Percentiles rank a stretch among this genome's conserved stretches.
These are phyloP conservation scores for Suillus subaureus DNA, from an alignment of 768 basidiomycete genomes.

Conservation along the genomic window DNA sequence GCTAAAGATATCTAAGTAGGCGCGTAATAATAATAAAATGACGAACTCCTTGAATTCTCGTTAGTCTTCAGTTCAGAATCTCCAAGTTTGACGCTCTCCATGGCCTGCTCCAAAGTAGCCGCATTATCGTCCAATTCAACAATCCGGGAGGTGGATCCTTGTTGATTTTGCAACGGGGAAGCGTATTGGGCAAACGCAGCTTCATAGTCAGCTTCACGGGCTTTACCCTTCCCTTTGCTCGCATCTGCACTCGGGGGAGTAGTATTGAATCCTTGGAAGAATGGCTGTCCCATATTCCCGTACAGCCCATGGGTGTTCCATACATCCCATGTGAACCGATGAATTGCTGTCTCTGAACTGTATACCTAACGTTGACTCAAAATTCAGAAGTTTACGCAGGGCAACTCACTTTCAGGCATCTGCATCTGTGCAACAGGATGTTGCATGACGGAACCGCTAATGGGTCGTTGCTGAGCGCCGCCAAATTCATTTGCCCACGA, in stretches of 20 bases:
- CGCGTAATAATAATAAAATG: slow-evolving; percentile 10
- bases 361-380: neutral
- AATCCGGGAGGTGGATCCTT: slow-evolving; percentile 47
- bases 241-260: slow-evolving; percentile 24
- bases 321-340: slow-evolving; percentile 37
- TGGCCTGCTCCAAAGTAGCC: slow-evolving; percentile 40
- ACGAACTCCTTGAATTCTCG: slow-evolving; percentile 56
- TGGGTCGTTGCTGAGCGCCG: slow-evolving; percentile 26
- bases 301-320: slow-evolving; percentile 33
- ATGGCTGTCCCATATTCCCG: slow-evolving; percentile 30
- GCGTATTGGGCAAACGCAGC: slow-evolving; percentile 76
- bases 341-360: slow-evolving; percentile 42
- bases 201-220: slow-evolving; percentile 77
- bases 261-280: slow-evolving; percentile 36
- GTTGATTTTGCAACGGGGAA: slow-evolving; percentile 50
- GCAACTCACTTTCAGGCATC: slow-evolving; percentile 27
- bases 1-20: slow-evolving; percentile 36
- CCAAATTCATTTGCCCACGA: slow-evolving; percentile 65
- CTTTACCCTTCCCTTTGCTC: slow-evolving; percentile 77
- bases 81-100: slow-evolving; percentile 40
- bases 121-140: slow-evolving; percentile 53
- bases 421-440: slow-evolving; percentile 30
- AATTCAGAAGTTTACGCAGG: neutral
- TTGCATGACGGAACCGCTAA: slow-evolving; percentile 34
- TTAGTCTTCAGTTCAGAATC: slow-evolving; percentile 26